phyloP scores from a whole-genome alignment of 768 basidiomycete genomes.

The Roridomyces roridus region DNA sequence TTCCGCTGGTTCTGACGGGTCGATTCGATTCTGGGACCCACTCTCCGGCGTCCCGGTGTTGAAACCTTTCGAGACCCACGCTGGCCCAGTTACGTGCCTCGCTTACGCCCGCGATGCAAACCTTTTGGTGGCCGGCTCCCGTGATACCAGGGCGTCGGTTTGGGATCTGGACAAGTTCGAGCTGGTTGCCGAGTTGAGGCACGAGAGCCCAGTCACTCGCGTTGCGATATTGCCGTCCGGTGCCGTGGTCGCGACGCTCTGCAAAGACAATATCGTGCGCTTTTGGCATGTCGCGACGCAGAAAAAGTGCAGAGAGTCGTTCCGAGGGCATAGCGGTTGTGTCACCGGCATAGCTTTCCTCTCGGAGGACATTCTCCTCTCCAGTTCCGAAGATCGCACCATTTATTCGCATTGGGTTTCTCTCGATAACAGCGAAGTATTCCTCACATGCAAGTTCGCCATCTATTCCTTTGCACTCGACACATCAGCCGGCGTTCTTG shows the following conservation, averaged over 20 bases:
- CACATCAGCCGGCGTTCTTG: not conserved
- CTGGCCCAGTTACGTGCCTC: slow-evolving; percentile 11
- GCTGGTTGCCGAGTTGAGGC: not conserved
- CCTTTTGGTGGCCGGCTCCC: slow-evolving; percentile 15
- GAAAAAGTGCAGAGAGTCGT: not conserved
- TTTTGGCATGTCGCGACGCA: slow-evolving; percentile 15
- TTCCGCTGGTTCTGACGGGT: slow-evolving; percentile 11
- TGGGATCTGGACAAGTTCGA: slow-evolving; percentile 11
- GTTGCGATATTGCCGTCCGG: slow-evolving; percentile 20
- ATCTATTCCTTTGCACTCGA: not conserved
- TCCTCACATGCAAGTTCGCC: not conserved
- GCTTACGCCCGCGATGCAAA: slow-evolving; percentile 7
- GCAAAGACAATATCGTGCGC: slow-evolving; percentile 2
- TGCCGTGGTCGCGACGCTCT: slow-evolving; percentile 4
- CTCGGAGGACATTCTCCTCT: not conserved
- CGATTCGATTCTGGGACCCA: slow-evolving; percentile 21
- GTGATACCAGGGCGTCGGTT: not conserved
- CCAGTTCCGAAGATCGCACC: slow-evolving; percentile 8
- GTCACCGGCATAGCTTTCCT: slow-evolving; percentile 13
- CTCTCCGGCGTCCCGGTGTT: not conserved
- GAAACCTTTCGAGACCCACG: slow-evolving; percentile 3
- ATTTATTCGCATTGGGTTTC: not conserved
- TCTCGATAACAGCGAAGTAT: not conserved
- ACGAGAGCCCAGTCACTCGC: slow-evolving; percentile 11
- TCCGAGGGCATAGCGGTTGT: not conserved